These are phyloP conservation scores for Ceratocystis papillata DNA, from an alignment of 2,329 filamentous ascomycete genomes.

Conservation along the genomic window DNA sequence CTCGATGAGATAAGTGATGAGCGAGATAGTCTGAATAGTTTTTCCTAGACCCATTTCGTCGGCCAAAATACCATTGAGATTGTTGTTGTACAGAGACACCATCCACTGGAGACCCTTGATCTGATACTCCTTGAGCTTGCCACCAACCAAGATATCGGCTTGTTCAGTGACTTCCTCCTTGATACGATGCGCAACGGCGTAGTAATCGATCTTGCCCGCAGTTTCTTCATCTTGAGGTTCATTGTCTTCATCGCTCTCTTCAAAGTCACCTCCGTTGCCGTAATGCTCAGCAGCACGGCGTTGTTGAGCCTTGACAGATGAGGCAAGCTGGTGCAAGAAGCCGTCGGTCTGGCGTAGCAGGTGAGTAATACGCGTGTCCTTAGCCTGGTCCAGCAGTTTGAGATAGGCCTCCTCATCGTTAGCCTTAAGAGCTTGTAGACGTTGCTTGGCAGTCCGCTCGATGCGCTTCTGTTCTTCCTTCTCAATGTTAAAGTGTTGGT, in stretches of 20 bases:
- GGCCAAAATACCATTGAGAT: conserved; percentile 94
- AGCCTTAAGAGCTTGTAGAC: conserved; percentile 95
- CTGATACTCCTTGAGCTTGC: conserved; percentile 92
- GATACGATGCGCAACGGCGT: conserved; percentile 90
- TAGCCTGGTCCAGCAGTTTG: conserved; percentile 93
- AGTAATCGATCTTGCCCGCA: conserved; percentile 88
- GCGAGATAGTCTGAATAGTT: conserved; percentile 96
- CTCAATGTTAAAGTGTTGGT: conserved; percentile 90
- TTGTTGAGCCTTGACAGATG: conserved; percentile 89
- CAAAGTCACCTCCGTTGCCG: conserved; percentile 58
- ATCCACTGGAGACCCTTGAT: conserved; percentile 99
- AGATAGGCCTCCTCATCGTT: conserved; percentile 99
- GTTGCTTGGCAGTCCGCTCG: conserved; percentile 95
- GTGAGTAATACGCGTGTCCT: conserved; percentile 98
- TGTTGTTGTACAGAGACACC: conserved; percentile 99
- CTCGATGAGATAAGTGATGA: conserved; percentile 95
- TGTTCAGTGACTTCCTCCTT: conserved; percentile 84
- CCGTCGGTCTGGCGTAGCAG: conserved; percentile 93
- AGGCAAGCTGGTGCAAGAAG: conserved; percentile 89
- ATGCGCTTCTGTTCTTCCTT: conserved; percentile 99
- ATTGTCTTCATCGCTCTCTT: conserved; percentile 45
- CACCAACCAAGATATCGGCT: conserved; percentile 77
- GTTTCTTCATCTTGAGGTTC: conserved; percentile 60
- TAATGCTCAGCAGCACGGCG: conserved; percentile 70
- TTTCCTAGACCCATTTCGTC: conserved; percentile 99